Evolutionary conservation across 352 stramenopile species (phyloP).

Genomic region (Elongisporangium prolatum): DNA sequence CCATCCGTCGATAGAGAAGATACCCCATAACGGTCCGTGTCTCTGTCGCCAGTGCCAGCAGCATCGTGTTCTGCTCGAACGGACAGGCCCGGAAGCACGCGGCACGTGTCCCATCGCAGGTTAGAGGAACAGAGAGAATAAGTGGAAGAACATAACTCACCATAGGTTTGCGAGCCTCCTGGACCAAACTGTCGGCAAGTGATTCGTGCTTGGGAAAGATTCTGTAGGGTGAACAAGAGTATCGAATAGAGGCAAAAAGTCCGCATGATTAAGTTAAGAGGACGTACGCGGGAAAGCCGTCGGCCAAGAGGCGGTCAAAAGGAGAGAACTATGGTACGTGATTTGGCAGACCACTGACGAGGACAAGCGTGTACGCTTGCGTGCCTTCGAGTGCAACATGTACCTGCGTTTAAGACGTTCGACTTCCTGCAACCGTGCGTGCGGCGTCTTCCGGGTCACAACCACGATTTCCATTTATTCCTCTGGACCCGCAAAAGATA

Average conservation of each 20-base stretch:
- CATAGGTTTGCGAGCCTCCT: conserved; percentile 20
- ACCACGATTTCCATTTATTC: conserved; percentile 7
- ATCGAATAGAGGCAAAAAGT: not conserved
- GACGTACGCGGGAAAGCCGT: not conserved
- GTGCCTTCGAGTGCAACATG: conserved; percentile 6
- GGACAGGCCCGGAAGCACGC: not conserved
- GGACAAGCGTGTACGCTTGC: conserved; percentile 13
- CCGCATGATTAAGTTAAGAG: not conserved
- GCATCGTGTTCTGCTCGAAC: conserved; percentile 30
- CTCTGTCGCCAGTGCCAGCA: conserved; percentile 22
- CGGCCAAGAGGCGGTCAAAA: not conserved
- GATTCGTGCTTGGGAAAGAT: conserved; percentile 40
- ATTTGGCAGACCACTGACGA: conserved; percentile 7
- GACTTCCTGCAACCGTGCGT: conserved; percentile 5
- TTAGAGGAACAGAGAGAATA: not conserved
- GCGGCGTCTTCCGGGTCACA: conserved; percentile 7
- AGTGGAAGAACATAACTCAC: not conserved
- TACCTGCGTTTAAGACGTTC: conserved; percentile 12
- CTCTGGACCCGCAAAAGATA: not conserved
- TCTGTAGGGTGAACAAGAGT: conserved; percentile 6
- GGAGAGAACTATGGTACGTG: not conserved
- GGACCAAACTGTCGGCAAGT: conserved; percentile 23
- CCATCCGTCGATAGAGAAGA: conserved; percentile 35
- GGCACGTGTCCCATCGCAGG: conserved; percentile 3
- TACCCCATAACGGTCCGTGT: conserved; percentile 25